Base-by-base conservation (phyloP, 371 early-diverging fungal species). In the Mortierella sp. region DNA sequence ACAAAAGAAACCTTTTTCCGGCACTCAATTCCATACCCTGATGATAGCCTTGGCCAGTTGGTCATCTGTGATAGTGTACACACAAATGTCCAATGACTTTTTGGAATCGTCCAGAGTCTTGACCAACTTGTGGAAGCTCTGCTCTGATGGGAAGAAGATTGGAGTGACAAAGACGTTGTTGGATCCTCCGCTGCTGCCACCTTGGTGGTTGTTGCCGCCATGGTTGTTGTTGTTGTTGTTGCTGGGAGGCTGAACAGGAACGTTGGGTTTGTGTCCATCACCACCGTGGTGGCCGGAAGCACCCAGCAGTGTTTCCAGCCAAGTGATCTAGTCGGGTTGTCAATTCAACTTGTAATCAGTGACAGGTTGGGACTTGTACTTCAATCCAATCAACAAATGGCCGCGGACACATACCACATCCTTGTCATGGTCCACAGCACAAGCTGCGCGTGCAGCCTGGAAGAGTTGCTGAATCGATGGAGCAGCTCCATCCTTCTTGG, bases 51-150 rank as follows among this genome's bases (percentile, higher is more conserved):
- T 71, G 27, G 87, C 86, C 4, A 85, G 82, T 6, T 83, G 83
- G 49, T 85, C 82, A 52, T 87, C 87, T 7, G 87, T 87, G 61
- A 87, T 66, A 37, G 85, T 85, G 64, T 81, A 87, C 13, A 87
- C 82, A 61, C 85, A 84, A 21, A 87, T 80, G 66, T 82, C 78
- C 40, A 87, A 58, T 0, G 87, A 74, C 60, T 78, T 65, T 58
- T 85, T 68, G 29, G 87, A 84, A 19, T 77, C 69, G 19, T 81
- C 78, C 52, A 86, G 60, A 9, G 84, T 84, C 58, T 82, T 68
- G 53, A 82, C 57, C 60, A 86, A 73, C 29, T 70, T 65, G 70
- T 86, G 66, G 55, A 74, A 74, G 67, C 61, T 74, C 28, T 74
- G 64, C 43, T 85, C 85, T n/a, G 83, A 82, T 13, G 85, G 85